phyloP scores from a whole-genome alignment of 1,284 basidiomycete species.

The Puccinia horiana region DNA sequence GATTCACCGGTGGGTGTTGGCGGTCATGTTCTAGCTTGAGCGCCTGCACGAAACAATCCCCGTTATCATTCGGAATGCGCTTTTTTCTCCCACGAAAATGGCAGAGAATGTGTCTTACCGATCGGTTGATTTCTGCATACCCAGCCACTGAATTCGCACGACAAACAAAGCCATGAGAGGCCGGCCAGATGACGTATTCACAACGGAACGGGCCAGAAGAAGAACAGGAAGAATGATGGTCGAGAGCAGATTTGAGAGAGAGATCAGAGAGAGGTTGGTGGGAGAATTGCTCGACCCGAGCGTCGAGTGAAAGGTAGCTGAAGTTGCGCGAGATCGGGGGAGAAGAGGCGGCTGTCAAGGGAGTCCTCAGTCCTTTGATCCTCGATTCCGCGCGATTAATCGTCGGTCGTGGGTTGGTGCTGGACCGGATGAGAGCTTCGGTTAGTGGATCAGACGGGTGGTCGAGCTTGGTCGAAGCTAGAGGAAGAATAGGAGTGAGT shows the following conservation, averaged over 20 bases:
- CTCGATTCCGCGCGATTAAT: too few species aligned
- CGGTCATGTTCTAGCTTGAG: conserved; percentile 28
- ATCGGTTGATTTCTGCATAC: conserved; percentile 40
- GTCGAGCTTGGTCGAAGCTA: conserved; percentile 13
- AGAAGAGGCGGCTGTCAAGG: conserved; percentile 6
- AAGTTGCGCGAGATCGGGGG: conserved; percentile 19
- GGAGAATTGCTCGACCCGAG: not conserved
- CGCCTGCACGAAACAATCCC: not conserved
- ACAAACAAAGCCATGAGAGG: conserved; percentile 26
- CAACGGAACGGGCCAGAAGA: not conserved
- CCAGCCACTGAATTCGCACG: conserved; percentile 25
- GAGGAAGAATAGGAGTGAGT: not conserved
- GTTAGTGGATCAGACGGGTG: not conserved
- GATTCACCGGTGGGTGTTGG: not conserved
- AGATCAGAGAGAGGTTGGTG: not conserved
- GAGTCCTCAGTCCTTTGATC: not conserved
- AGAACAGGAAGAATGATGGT: not conserved
- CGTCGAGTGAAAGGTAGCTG: not conserved
- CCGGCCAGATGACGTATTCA: conserved; percentile 33
- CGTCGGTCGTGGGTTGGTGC: not conserved
- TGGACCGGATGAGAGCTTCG: not conserved
- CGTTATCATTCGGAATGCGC: too few species aligned
- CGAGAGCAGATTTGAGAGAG: not conserved
- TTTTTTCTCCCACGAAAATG: not conserved
- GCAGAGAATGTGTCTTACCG: not conserved